Conservation (phyloP, 164 flowering plant species). For the Nymphaea colorata region DNA sequence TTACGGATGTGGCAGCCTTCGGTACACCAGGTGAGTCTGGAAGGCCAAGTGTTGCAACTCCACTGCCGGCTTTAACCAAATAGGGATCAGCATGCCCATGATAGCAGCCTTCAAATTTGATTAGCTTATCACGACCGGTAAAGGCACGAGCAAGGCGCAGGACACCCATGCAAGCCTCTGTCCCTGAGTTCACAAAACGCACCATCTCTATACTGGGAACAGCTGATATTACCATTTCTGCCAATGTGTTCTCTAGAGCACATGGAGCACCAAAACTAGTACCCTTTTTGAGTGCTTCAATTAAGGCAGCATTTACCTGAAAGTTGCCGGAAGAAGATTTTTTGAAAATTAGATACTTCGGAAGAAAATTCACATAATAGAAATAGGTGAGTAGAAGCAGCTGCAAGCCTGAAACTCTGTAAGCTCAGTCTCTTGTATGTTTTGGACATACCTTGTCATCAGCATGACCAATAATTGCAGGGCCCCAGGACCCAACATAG, state of each 20-base stretch:
- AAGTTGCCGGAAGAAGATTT: neutral
- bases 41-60: conserved; percentile 91
- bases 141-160: conserved; percentile 87
- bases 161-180: conserved; percentile 97
- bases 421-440: too few species aligned
- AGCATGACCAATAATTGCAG: conserved; percentile 98
- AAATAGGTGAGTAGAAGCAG: too few species aligned
- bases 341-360: neutral
- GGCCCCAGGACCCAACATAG: conserved; percentile 99
- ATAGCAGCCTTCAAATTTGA: conserved; percentile 95
- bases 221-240: conserved; percentile 86
- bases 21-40: conserved; percentile 99
- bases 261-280: conserved; percentile 98
- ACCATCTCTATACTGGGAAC: conserved; percentile 97
- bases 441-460: conserved; percentile 67
- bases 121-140: conserved; percentile 49
- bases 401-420: too few species aligned
- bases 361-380: too few species aligned
- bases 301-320: conserved; percentile 80
- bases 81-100: conserved; percentile 98
- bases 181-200: conserved; percentile 92
- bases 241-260: conserved; percentile 70
- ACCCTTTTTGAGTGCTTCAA: conserved; percentile 90
- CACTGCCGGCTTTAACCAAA: conserved; percentile 97
- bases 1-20: conserved; percentile 55